Conservation (phyloP, 495 filamentous ascomycete genomes). For the Penicillium herquei region DNA sequence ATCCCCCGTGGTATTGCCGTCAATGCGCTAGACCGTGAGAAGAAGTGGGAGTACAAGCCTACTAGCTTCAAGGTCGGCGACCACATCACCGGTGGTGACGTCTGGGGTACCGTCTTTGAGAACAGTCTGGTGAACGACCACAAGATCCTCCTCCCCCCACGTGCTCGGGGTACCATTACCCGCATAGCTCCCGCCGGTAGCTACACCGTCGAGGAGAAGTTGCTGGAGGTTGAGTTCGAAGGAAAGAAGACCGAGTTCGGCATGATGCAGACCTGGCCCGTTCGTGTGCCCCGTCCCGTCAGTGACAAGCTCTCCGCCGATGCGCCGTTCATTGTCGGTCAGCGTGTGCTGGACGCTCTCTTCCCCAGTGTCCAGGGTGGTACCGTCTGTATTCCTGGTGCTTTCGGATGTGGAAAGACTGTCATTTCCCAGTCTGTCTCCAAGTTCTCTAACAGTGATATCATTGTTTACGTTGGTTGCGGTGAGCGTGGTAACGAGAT, state of each 20-base stretch:
- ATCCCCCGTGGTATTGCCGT: slow-evolving; percentile 94
- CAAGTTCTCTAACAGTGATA: slow-evolving; percentile 99
- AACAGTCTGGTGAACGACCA: slow-evolving; percentile 95
- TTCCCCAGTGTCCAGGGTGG: slow-evolving; percentile 97
- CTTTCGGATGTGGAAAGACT: slow-evolving; percentile 99
- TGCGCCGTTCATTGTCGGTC: slow-evolving; percentile 90
- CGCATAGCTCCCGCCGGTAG: slow-evolving; percentile 81
- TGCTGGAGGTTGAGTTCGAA: slow-evolving; percentile 95
- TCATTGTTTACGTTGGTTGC: slow-evolving; percentile 98
- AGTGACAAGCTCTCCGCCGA: slow-evolving; percentile 87
- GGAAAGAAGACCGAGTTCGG: slow-evolving; percentile 86
- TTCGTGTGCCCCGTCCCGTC: slow-evolving; percentile 88
- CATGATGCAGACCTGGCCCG: slow-evolving; percentile 99
- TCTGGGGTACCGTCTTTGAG: slow-evolving; percentile 91
- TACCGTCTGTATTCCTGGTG: slow-evolving; percentile 96
- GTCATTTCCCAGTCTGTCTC: slow-evolving; percentile 98
- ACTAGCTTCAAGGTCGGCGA: slow-evolving; percentile 85
- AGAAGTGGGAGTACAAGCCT: slow-evolving; percentile 94
- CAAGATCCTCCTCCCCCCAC: slow-evolving; percentile 91
- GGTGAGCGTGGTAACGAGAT: slow-evolving; percentile 99
- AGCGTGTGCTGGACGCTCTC: slow-evolving; percentile 94
- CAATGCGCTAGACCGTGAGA: slow-evolving; percentile 81
- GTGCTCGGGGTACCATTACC: slow-evolving; percentile 88
- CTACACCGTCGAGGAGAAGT: slow-evolving; percentile 92
- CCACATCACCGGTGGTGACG: slow-evolving; percentile 92